phyloP scores from a whole-genome alignment of 441 rosid species.

The Iberis amara region DNA sequence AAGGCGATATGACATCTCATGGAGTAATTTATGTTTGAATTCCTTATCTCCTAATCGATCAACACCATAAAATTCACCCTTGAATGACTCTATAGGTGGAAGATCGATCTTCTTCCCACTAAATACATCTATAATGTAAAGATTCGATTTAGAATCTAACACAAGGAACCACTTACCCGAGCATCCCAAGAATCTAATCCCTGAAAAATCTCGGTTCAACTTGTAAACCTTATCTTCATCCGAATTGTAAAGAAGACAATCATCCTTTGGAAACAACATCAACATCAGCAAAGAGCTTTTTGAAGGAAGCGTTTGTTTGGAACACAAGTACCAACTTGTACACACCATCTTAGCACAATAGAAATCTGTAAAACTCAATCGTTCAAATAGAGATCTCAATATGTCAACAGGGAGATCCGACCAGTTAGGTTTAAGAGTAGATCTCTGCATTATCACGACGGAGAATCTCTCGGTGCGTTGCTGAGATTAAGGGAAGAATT shows the following conservation, averaged over 20 bases:
- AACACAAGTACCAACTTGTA: slow-evolving; percentile 3
- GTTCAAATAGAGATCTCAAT: slow-evolving; percentile 5
- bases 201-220: neutral
- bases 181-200: neutral
- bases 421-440: neutral
- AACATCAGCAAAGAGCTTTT: neutral
- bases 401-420: neutral
- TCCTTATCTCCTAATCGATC: neutral
- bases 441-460: too few relatives aligned
- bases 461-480: too few relatives aligned
- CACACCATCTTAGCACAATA: neutral
- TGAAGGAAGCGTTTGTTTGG: neutral
- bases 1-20: neutral
- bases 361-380: neutral
- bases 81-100: slow-evolving; percentile 1
- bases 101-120: slow-evolving; percentile 1
- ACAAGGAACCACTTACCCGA: slow-evolving; percentile 2
- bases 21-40: neutral
- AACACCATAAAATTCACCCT: neutral
- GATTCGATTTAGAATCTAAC: neutral
- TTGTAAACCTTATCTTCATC: neutral
- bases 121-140: neutral
- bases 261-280: neutral
- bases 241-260: slow-evolving; percentile 3
- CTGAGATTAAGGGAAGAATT: too few relatives aligned